Conservation (phyloP, 2,329 filamentous ascomycete species). For the Bipolaris cookei region DNA sequence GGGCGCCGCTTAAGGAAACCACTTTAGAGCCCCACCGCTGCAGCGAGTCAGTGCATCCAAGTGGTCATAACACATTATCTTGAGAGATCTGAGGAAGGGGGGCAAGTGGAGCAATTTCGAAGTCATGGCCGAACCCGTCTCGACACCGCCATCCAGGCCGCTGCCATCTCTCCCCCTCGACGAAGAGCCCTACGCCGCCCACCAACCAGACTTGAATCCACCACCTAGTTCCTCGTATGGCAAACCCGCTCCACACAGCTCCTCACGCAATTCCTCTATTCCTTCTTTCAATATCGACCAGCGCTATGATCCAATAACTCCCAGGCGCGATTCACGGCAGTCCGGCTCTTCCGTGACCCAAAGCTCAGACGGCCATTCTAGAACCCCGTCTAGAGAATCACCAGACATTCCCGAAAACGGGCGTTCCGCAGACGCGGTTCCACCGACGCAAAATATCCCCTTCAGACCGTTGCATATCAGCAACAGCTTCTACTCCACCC, state of each 20-base stretch:
- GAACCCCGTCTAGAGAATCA: conserved; percentile 45
- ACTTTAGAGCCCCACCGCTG: conserved; percentile 18
- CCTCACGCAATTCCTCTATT: conserved; percentile 30
- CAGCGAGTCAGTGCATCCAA: conserved; percentile 24
- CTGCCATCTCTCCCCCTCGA: conserved; percentile 37
- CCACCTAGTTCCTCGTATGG: conserved; percentile 31
- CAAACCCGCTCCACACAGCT: conserved; percentile 29
- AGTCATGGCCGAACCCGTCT: conserved; percentile 38
- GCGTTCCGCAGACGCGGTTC: conserved; percentile 32
- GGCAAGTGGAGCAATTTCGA: conserved; percentile 10
- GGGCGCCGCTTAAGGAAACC: conserved; percentile 9
- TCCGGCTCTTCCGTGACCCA: conserved; percentile 42
- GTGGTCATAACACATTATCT: conserved; percentile 15
- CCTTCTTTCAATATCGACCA: conserved; percentile 44
- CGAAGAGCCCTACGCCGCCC: conserved; percentile 16
- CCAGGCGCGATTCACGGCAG: conserved; percentile 43
- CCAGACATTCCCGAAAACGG: conserved; percentile 33
- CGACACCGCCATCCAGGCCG: conserved; percentile 30
- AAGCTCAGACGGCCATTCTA: conserved; percentile 45
- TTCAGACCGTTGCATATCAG: conserved; percentile 45
- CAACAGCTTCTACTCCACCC: conserved; percentile 38
- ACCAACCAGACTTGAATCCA: conserved; percentile 19
- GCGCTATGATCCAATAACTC: conserved; percentile 37
- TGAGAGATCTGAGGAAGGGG: conserved; percentile 11
- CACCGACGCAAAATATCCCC: conserved; percentile 44